Percentiles rank a stretch among this genome's conserved stretches.
phyloP scores from a whole-genome alignment of 2,329 filamentous ascomycete species.

The Colletotrichum somersetense region DNA sequence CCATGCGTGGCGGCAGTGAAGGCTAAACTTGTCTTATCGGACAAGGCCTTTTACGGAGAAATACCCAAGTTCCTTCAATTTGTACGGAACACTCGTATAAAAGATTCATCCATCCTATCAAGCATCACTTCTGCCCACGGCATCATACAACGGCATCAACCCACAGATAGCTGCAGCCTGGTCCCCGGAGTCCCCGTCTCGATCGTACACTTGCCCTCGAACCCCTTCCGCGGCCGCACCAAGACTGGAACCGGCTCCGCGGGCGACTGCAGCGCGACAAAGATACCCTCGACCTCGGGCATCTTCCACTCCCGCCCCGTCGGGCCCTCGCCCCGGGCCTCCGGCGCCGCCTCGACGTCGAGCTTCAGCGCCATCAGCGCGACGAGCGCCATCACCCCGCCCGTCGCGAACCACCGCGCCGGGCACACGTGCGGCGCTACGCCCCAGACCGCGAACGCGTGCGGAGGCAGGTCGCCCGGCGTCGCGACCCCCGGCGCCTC shows the following conservation, averaged over 20 bases:
- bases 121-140: neutral
- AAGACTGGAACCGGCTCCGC: neutral
- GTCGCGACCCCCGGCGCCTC: constrained; percentile 5
- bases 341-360: constrained; percentile 12
- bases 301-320: neutral
- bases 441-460: constrained; percentile 23
- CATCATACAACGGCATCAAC: neutral
- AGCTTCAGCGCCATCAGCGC: constrained; percentile 24
- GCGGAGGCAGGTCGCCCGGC: constrained; percentile 15
- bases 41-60: neutral
- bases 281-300: neutral
- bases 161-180: constrained; percentile 15
- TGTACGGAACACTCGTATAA: neutral
- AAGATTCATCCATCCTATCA: too few relatives aligned
- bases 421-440: constrained; percentile 26
- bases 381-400: constrained; percentile 19
- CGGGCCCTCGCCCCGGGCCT: neutral
- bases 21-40: too few relatives aligned
- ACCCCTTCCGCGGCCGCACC: constrained; percentile 13
- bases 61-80: neutral
- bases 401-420: constrained; percentile 28
- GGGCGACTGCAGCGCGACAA: constrained; percentile 14
- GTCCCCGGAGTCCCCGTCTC: constrained; percentile 3
- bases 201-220: constrained; percentile 5
- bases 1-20: neutral